Base-by-base conservation (phyloP, 225 moss, liverwort and hornwort genomes). In the Sphagnum contortum region DNA sequence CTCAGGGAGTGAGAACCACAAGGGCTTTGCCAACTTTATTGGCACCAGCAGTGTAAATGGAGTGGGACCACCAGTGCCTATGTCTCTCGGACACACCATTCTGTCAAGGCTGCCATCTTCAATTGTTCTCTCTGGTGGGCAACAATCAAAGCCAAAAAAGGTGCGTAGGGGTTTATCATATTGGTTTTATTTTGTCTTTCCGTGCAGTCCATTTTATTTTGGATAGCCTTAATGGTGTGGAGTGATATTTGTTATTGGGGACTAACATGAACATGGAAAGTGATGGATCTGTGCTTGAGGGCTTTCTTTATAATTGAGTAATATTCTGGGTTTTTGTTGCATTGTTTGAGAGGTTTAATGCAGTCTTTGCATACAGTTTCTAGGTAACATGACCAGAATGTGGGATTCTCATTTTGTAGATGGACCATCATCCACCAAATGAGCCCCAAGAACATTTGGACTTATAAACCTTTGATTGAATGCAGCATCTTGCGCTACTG, bases 171-270 rank as follows among this genome's bases (percentile, higher is more conserved):
- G 59, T 83, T 73, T 75, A 29, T 29, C 29, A 29, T 29, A 29
- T 29, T 29, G 29, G 29, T 29, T 29, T 29, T 29, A 29, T 0
- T 29, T 29, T 29, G 29, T 29, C 29, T 29, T 29, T 29, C 29
- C 29, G 1, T 1, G 0, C 29, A 29, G 29, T 29, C 29, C 29
- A 29, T 29, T 29, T 29, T 29, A 29, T 29, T 29, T 29, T 29
- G 29, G 29, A 29, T 29, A 29, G 29, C 29, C 29, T 29, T 29
- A 29, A 29, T 29, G 29, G 29, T 29, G 29, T 79, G 76, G 79
- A 79, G 71, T 79, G 75, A 83, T 79, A 73, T 73, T 73, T 83
- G 83, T 69, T 79, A 76, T 76, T 79, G 79, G 79, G 79, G 74
- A 79, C 69, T 79, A 69, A 69, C 76, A 76, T 76, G 83, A 79